Base-by-base conservation (phyloP, 306 rosid genomes). In the Lotus japonicus region DNA sequence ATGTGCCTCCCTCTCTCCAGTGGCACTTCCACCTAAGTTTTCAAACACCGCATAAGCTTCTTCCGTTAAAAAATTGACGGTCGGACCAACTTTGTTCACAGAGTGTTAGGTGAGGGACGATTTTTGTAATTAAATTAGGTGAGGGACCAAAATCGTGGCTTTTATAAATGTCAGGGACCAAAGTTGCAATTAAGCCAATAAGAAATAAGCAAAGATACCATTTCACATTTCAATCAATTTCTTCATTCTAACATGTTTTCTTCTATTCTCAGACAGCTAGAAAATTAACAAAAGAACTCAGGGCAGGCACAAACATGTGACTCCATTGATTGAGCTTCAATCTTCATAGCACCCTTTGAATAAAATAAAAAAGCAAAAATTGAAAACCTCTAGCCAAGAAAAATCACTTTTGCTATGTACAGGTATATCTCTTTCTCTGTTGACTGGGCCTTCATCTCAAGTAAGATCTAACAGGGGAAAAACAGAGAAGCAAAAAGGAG, bases 331-430 rank as follows among this genome's bases (percentile, higher is more conserved):
- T 58, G 53, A 75, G 75, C 16, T 51, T 59, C 75, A 18, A n/a
- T n/a, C n/a, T n/a, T n/a, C n/a, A n/a, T 12, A 78, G 38, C 56
- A 49, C 45, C 64, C 65, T 58, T 45, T n/a, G n/a, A n/a, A n/a
- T n/a, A n/a, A n/a, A n/a, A 35, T 17, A 65, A 8, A 41, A 75
- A 75, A 45, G 26, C 15, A 66, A 72, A 72, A 77, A 76, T 45
- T 68, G 69, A 60, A 64, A 23, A 45, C 17, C 31, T 36, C 71
- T 51, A 70, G 41, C 64, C 49, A 55, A 68, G 16, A 54, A 61
- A 14, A 19, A 64, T 54, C 10, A 50, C 0, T 12, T 79, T 3
- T 18, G 64, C 11, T 77, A 78, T 80, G 72, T 74, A 84, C 84
- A 77, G 6, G 74, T 77, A 76, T 76, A 58, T 74, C 69, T 58